Percentiles rank a stretch among this genome's conserved stretches.
Conservation (phyloP, 2,329 filamentous ascomycete genomes). For the Curvularia sp. region DNA sequence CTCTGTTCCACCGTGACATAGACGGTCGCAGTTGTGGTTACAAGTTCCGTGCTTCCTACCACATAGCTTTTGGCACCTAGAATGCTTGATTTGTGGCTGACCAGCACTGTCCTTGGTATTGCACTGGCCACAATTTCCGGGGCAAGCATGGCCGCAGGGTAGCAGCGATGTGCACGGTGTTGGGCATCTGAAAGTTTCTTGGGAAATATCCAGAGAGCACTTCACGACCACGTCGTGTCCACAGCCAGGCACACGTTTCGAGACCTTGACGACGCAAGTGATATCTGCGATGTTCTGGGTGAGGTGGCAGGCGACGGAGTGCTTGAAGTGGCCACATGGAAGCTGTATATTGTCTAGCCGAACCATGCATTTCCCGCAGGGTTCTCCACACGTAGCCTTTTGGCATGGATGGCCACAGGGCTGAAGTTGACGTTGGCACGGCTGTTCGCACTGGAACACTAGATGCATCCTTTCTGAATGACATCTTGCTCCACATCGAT, state of each 20-base stretch:
- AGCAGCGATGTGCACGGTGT: slow-evolving; percentile 57
- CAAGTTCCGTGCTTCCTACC: slow-evolving; percentile 40
- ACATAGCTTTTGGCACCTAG: slow-evolving; percentile 32
- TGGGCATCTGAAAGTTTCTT: slow-evolving; percentile 56
- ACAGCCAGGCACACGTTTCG: slow-evolving; percentile 62
- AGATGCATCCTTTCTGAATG: slow-evolving; percentile 44
- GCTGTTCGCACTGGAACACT: slow-evolving; percentile 35
- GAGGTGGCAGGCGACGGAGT: slow-evolving; percentile 21
- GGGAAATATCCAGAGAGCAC: slow-evolving; percentile 60
- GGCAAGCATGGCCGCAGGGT: slow-evolving; percentile 67
- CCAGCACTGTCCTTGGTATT: slow-evolving; percentile 44
- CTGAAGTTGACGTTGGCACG: slow-evolving; percentile 33
- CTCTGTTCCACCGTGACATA: slow-evolving; percentile 38
- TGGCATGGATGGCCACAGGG: slow-evolving; percentile 41
- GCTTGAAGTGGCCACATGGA: slow-evolving; percentile 39
- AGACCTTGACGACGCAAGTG: slow-evolving; percentile 58
- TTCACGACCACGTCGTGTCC: slow-evolving; percentile 59
- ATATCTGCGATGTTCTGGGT: slow-evolving; percentile 44
- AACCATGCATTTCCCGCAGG: slow-evolving; percentile 36
- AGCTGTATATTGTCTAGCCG: slow-evolving; percentile 31
- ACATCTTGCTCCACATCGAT: slow-evolving; percentile 38
- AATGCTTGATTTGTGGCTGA: slow-evolving; percentile 17
- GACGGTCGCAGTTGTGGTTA: slow-evolving; percentile 36
- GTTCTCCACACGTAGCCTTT: slow-evolving; percentile 40
- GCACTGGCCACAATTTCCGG: slow-evolving; percentile 60